Base-by-base conservation (phyloP, 2,329 filamentous ascomycete genomes). In the Aspergillus pseudoterreus region DNA sequence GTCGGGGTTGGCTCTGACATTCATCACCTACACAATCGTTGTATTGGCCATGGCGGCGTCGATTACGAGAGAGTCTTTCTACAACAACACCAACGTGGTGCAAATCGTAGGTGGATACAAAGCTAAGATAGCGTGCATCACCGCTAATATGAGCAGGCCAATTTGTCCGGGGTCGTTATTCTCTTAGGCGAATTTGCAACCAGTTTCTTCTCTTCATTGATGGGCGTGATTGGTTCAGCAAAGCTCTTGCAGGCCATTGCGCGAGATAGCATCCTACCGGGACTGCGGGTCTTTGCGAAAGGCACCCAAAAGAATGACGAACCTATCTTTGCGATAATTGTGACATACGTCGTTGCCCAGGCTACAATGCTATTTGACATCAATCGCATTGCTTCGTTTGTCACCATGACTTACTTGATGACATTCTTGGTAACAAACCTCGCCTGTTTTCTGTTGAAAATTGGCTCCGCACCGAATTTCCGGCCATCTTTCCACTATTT, bases 321-420 rank as follows among this genome's bases (percentile, higher is more conserved):
- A 58, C 90, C 90, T 0, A 79, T 88, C 6, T 78, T 84, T 60
- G 90, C 90, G 4, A 87, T 95, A 47, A 69, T 92, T 17, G 70
- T 91, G 32, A 94, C 90, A 0, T 92, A 87, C 63, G 58, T 81
- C 3, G 81, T 92, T 50, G 85, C 89, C 1, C 90, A 95, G 65
- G 57, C 92, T 24, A 89, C 89, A 0, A 86, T 95, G 71, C 80
- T 95, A 46, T 87, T 88, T 42, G 84, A 95, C 63, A 82, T 95
- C 58, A 94, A 95, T 66, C 87, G 90, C 64, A 95, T 95, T 61
- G 90, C 90, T 5, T 92, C 89, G 0, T 84, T 95, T 51, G 90
- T 95, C 43, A 92, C 90, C 2, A 95, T 95, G 88, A 88, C 88
- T 14, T 95, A 94, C 65, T 82, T 94, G 63, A 92, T 95, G 86